These are phyloP conservation scores for Scheffersomyces illinoinensis DNA, from an alignment of 1,139 yeast species.

Conservation along the genomic window DNA sequence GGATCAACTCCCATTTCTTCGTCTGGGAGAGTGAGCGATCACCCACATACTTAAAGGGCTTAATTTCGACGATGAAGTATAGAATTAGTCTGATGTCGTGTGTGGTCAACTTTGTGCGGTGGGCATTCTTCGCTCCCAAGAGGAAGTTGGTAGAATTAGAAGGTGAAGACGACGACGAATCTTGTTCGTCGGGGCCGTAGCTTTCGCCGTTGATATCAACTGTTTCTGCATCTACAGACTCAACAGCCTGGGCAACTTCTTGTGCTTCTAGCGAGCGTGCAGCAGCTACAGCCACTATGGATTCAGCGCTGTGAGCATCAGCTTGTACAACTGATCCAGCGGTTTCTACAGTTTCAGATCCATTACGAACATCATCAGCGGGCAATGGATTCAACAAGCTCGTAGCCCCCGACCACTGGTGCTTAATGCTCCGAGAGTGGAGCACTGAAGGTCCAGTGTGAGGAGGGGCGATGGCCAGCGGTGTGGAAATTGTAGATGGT, in stretches of 20 bases:
- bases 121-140: conserved; percentile 1
- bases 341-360: neutral
- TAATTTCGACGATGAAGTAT: conserved; percentile 30
- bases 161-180: conserved; percentile 3
- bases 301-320: neutral
- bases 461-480: neutral
- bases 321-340: neutral
- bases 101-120: conserved; percentile 28
- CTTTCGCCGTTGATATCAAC: neutral
- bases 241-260: neutral
- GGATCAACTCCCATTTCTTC: conserved; percentile 38
- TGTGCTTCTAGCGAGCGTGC: neutral
- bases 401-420: neutral
- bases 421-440: neutral
- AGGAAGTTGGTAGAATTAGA: neutral
- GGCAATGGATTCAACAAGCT: neutral
- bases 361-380: neutral
- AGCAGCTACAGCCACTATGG: neutral
- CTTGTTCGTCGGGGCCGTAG: conserved; percentile 4
- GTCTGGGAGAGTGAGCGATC: conserved; percentile 35
- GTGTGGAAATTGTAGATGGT: neutral
- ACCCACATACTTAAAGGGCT: conserved; percentile 42
- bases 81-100: conserved; percentile 33
- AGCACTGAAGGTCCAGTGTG: neutral
- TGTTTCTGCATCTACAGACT: neutral